phyloP scores from a whole-genome alignment of 768 basidiomycete genomes.

The Suillus subaureus region DNA sequence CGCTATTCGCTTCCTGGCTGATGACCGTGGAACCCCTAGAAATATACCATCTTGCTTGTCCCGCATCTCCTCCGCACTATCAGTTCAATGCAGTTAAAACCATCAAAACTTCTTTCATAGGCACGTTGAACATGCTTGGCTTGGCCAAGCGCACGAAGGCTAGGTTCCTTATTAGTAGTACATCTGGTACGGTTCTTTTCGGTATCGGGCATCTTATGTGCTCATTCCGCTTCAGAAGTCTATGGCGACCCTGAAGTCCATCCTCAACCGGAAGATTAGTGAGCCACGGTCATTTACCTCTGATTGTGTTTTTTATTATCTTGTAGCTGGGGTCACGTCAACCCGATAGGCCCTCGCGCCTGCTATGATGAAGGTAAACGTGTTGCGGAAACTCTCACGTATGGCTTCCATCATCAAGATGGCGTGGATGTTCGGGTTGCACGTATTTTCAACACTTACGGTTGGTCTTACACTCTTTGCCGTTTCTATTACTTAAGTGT shows the following conservation, averaged over 20 bases:
- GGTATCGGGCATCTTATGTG: background rate
- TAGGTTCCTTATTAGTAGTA: conserved; percentile 93
- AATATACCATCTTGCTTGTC: conserved; percentile 98
- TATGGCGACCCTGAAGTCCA: conserved; percentile 99
- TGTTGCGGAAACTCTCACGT: conserved; percentile 96
- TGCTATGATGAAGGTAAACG: conserved; percentile 99
- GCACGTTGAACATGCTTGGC: conserved; percentile 98
- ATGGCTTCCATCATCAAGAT: conserved; percentile 94
- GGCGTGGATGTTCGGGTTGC: conserved; percentile 96
- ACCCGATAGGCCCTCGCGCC: conserved; percentile 97
- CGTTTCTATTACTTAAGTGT: conserved; percentile 3
- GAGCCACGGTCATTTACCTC: conserved; percentile 33
- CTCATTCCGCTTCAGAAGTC: conserved; percentile 62
- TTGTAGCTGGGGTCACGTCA: conserved; percentile 93
- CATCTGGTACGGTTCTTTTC: conserved; percentile 67
- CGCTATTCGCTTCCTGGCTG: conserved; percentile 2
- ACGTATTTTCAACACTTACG: conserved; percentile 98
- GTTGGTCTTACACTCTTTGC: conserved; percentile 30
- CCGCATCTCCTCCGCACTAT: conserved; percentile 96
- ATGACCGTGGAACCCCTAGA: conserved; percentile 46
- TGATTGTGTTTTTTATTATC: conserved; percentile 19
- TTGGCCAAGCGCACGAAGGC: conserved; percentile 97
- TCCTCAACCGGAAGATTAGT: conserved; percentile 96
- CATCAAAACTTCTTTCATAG: conserved; percentile 97
- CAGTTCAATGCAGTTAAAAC: conserved; percentile 99